Percentiles rank a stretch among this genome's conserved stretches.
phyloP scores from a whole-genome alignment of 208 protist genomes.

The Blastocrithidia nonstop region DNA sequence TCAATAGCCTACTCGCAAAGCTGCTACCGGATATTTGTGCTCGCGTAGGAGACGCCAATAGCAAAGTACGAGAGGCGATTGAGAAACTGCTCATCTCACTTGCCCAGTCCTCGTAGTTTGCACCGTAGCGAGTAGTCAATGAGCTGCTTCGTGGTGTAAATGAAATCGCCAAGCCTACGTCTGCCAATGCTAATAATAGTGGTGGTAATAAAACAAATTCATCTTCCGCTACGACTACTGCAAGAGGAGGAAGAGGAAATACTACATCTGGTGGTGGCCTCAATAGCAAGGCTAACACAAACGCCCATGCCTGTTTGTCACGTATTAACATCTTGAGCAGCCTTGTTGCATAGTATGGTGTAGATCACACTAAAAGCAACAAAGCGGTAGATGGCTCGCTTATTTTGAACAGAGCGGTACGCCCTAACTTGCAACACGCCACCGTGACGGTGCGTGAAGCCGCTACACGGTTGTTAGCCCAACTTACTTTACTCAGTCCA shows the following conservation, averaged over 20 bases:
- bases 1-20: conserved; percentile 9
- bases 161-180: too few species aligned
- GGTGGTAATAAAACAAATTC: too few species aligned
- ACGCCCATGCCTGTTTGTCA: conserved; percentile 31
- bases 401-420: conserved; percentile 35
- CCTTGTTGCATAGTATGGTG: conserved; percentile 59
- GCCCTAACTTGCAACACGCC: conserved; percentile 56
- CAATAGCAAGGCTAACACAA: conserved; percentile 43
- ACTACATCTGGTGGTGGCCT: conserved; percentile 28
- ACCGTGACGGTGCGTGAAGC: conserved; percentile 65
- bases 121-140: too few species aligned
- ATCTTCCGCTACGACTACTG: too few species aligned
- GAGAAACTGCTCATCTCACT: conserved; percentile 31
- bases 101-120: conserved; percentile 21
- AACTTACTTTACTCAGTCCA: conserved; percentile 27
- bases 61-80: conserved; percentile 42
- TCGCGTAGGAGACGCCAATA: conserved; percentile 63
- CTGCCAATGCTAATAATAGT: too few species aligned
- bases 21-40: conserved; percentile 31
- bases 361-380: conserved; percentile 6
- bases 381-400: conserved; percentile 27
- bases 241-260: too few species aligned
- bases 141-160: too few species aligned
- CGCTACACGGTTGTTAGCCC: conserved; percentile 52
- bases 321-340: conserved; percentile 51